Conservation (phyloP, 2,329 filamentous ascomycete species). For the Nemania abortiva region DNA sequence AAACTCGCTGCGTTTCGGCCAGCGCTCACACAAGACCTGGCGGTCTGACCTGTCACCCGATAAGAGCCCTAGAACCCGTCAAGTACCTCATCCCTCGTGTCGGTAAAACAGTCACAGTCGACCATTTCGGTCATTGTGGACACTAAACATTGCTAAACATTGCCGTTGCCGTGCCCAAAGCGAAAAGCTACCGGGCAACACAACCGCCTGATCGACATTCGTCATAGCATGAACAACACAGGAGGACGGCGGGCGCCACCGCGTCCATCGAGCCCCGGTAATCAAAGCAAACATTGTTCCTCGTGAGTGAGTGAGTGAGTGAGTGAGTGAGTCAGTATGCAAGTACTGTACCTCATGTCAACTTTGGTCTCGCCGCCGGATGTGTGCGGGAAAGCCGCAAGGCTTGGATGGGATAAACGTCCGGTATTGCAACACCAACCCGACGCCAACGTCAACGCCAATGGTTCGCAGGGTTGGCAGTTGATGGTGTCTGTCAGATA, state of each 20-base stretch:
- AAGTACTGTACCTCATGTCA: neutral
- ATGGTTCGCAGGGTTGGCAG: slow-evolving; percentile 16
- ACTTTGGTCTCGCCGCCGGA: slow-evolving; percentile 1
- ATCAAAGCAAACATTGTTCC: slow-evolving; percentile 15
- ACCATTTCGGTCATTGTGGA: slow-evolving; percentile 8
- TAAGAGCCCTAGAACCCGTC: slow-evolving; percentile 23
- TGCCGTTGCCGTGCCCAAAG: neutral
- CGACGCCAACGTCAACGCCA: slow-evolving; percentile 4
- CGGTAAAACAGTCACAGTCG: slow-evolving; percentile 24
- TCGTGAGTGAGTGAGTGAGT: neutral
- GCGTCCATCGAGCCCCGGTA: slow-evolving; percentile 5
- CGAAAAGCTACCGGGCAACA: slow-evolving; percentile 1
- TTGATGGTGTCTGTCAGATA: slow-evolving; percentile 16
- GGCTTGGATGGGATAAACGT: slow-evolving; percentile 7
- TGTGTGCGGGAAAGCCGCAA: slow-evolving; percentile 5
- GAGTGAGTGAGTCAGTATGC: neutral
- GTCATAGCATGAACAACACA: neutral
- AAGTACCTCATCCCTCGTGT: slow-evolving; percentile 33
- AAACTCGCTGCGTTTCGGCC: slow-evolving; percentile 52
- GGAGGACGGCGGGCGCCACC: slow-evolving; percentile 5
- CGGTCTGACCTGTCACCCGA: slow-evolving; percentile 20
- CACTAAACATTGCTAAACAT: neutral
- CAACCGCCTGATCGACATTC: slow-evolving; percentile 18
- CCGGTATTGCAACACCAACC: slow-evolving; percentile 16
- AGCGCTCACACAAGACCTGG: slow-evolving; percentile 33